These are phyloP conservation scores for Aspergillus haitiensis DNA, from an alignment of 495 filamentous ascomycete genomes.

Conservation along the genomic window DNA sequence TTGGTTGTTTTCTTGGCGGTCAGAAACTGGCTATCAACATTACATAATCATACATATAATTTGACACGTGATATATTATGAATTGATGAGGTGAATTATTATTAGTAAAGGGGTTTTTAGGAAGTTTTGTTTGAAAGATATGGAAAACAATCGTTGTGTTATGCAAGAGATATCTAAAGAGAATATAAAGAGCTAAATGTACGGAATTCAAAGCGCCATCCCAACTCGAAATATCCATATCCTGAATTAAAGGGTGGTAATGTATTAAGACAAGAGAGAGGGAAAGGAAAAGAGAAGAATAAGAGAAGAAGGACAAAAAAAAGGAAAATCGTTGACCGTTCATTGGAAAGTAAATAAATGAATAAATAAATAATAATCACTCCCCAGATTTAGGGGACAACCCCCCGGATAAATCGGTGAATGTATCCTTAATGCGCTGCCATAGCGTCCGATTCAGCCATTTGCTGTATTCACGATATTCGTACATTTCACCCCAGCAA, in stretches of 20 bases:
- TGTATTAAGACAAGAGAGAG: not conserved
- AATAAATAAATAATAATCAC: not conserved
- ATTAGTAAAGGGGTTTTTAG: slow-evolving; percentile 11
- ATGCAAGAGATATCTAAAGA: slow-evolving; percentile 10
- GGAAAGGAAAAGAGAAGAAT: not conserved
- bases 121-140: too few relatives aligned
- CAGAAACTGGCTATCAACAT: not conserved
- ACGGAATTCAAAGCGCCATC: slow-evolving; percentile 16
- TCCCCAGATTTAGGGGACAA: slow-evolving; percentile 11
- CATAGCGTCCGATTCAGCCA: slow-evolving; percentile 77
- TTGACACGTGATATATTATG: not conserved
- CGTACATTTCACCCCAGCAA: slow-evolving; percentile 97
- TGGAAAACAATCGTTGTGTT: not conserved
- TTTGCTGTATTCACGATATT: slow-evolving; percentile 85
- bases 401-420: slow-evolving; percentile 29
- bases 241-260: not conserved
- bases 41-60: not conserved
- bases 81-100: not conserved
- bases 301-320: not conserved
- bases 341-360: too few relatives aligned
- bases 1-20: slow-evolving; percentile 23
- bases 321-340: not conserved
- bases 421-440: slow-evolving; percentile 56
- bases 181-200: not conserved
- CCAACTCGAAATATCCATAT: slow-evolving; percentile 14